Evolutionary conservation across 257 asterid genomes (phyloP).

Genomic region (Nicotiana tomentosiformis): DNA sequence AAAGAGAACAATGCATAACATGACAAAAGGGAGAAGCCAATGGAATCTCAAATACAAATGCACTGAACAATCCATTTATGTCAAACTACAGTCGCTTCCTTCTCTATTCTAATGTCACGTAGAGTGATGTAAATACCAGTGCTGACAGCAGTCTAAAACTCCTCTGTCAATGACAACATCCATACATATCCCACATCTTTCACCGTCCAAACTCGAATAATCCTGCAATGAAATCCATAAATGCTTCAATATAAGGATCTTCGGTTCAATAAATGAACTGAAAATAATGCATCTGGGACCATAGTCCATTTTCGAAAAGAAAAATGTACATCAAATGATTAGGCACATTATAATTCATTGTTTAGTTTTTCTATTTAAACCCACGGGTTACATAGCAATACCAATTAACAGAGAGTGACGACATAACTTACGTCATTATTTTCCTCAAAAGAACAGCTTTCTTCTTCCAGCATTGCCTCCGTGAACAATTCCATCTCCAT

Average conservation of each 20-base stretch:
- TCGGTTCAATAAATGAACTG: neutral
- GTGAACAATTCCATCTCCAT: slow-evolving; percentile 74
- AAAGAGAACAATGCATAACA: neutral
- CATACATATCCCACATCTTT: slow-evolving; percentile 95
- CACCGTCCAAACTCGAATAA: slow-evolving; percentile 62
- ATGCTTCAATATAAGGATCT: neutral
- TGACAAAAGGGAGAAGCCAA: neutral
- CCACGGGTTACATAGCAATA: neutral
- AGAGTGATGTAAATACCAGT: slow-evolving; percentile 50
- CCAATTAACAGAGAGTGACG: neutral
- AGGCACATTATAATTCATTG: neutral
- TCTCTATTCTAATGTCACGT: neutral
- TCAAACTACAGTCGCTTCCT: neutral
- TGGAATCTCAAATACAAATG: neutral
- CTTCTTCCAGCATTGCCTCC: slow-evolving; percentile 59
- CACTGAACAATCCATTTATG: neutral
- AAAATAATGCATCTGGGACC: neutral
- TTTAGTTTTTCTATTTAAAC: neutral
- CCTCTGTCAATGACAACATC: slow-evolving; percentile 89
- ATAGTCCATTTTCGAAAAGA: neutral
- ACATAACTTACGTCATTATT: slow-evolving; percentile 44
- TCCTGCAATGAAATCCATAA: slow-evolving; percentile 41
- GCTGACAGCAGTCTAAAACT: slow-evolving; percentile 97
- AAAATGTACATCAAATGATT: neutral
- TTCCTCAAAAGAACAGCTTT: slow-evolving; percentile 46